These are phyloP conservation scores for Geotrichum aggregatum DNA, from an alignment of 1,139 yeast species.

Conservation along the genomic window DNA sequence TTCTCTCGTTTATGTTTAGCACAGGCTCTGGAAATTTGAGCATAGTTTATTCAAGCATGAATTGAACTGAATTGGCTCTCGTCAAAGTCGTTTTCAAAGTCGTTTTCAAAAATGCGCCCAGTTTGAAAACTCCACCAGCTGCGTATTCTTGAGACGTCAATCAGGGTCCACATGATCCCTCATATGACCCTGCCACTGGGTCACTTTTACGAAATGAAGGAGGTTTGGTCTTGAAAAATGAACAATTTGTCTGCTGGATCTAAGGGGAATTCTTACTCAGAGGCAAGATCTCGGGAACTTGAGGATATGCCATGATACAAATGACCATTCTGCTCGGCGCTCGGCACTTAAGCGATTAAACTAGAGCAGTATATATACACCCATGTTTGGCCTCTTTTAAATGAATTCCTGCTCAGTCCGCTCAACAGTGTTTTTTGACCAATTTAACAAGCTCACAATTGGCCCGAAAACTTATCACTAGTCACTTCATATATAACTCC, in stretches of 20 bases:
- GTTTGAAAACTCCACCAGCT: slow-evolving; percentile 1
- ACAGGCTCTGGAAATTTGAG: too few species aligned
- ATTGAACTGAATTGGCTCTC: too few species aligned
- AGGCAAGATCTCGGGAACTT: not conserved
- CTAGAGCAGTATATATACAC: not conserved
- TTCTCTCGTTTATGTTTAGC: too few species aligned
- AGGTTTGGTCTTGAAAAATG: not conserved
- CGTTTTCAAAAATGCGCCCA: too few species aligned
- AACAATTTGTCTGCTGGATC: not conserved
- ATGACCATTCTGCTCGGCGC: not conserved
- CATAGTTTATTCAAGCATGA: too few species aligned
- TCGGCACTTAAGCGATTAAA: not conserved
- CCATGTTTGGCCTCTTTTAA: not conserved
- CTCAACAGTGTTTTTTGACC: not conserved
- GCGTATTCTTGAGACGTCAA: slow-evolving; percentile 3
- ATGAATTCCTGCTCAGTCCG: not conserved
- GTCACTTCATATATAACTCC: too few species aligned
- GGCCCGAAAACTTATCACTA: too few species aligned
- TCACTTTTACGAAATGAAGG: not conserved
- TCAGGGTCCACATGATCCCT: not conserved
- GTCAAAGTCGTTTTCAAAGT: too few species aligned
- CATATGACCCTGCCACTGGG: not conserved
- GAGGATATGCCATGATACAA: not conserved
- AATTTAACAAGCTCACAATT: not conserved
- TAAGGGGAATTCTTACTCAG: not conserved